Percentiles rank a stretch among this genome's conserved stretches.
Conservation (phyloP, 202 grass and related monocot genomes). For the Panicum virgatum region DNA sequence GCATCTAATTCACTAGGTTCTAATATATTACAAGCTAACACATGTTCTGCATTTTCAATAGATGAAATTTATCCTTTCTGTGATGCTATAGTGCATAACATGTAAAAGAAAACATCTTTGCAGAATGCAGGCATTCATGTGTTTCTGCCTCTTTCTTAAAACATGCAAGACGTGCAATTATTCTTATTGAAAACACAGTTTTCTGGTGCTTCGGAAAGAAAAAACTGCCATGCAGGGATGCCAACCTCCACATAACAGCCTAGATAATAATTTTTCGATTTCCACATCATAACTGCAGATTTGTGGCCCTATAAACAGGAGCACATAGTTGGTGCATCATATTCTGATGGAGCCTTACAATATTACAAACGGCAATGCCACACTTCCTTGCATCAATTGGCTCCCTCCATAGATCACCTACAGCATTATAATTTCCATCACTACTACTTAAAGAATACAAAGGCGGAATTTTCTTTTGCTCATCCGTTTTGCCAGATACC, state of each 20-base stretch:
- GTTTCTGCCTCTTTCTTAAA: neutral
- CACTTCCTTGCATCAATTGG: slow-evolving; percentile 6
- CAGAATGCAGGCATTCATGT: neutral
- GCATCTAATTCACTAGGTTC: neutral
- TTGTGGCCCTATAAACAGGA: neutral
- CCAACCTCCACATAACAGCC: neutral
- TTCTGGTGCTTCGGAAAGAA: neutral
- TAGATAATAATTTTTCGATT: neutral
- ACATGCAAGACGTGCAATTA: neutral
- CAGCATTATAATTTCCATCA: neutral
- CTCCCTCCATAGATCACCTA: neutral
- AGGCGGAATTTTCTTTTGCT: neutral
- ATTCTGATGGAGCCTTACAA: neutral
- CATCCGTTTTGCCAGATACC: neutral
- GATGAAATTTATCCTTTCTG: slow-evolving; percentile 17
- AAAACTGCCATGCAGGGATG: neutral
- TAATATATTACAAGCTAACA: neutral
- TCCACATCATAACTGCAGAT: neutral
- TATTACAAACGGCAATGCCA: neutral
- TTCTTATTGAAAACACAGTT: neutral
- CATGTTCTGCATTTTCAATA: neutral
- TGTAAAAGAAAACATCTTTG: neutral
- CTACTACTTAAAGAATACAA: neutral
- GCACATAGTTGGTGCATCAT: neutral
- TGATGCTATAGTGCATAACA: neutral